Base-by-base conservation (phyloP, 1,284 basidiomycete genomes). In the Cutaneotrichosporon cyanovorans region DNA sequence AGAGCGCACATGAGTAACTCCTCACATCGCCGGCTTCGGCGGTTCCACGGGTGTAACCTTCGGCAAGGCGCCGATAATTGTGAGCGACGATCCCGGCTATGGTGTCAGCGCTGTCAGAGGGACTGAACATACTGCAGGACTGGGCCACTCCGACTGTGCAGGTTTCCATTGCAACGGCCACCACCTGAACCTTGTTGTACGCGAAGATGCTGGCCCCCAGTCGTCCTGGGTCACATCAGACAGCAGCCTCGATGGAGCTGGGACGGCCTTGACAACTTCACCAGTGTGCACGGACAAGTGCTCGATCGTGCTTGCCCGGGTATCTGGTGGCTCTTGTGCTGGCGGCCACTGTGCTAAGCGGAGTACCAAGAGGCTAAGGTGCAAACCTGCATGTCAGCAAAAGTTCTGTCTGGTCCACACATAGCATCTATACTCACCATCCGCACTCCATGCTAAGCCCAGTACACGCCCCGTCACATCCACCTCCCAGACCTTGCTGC, bases 281-380 rank as follows among this genome's bases (percentile, higher is more conserved):
- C 67, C 67, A 0, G 59, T 60, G 45, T 68, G 65, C 2, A 69
- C 67, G 2, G 59, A 62, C 6, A 63, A 49, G 37, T 66, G 65
- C 28, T 63, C 54, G 10, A 67, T 31, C 4, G 35, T 46, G 19
- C 22, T 49, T n/a, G 37, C 39, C 32, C 25, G 30, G 5, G n/a
- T 30, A 18, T 34, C 22, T 10, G 21, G 12, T 9, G 21, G 4
- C 15, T n/a, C 19, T 8, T 34, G 32, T 6, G 35, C 16, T 8
- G 31, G 20, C 16, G 52, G 40, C 49, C 49, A 51, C 25, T 22
- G 8, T 19, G 30, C 28, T 19, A 48, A 20, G 4, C 46, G 46
- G 16, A 59, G 23, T 2, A 59, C 25, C 2, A 69, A 40, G 3
- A 66, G 14, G 0, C 63, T 63, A 3, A 69, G 52, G 21, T 58